Percentiles rank a stretch among this genome's conserved stretches.
Conservation (phyloP, 2,329 filamentous ascomycete species). For the Curvularia hawaiiensis region DNA sequence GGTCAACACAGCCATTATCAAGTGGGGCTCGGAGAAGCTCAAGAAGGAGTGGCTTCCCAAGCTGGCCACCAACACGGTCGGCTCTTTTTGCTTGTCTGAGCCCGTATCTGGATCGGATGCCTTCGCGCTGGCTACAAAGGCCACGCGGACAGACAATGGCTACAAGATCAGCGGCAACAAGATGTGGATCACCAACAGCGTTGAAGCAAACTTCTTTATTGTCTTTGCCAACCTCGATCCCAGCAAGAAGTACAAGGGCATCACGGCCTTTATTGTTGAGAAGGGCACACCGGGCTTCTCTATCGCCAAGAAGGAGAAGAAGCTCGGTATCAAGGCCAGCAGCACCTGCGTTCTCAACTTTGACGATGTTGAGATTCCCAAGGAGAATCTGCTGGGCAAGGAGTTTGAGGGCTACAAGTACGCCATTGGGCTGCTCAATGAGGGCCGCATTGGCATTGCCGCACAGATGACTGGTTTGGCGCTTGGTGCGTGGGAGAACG, state of each 20-base stretch:
- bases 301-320: slow-evolving; percentile 99
- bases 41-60: slow-evolving; percentile 90
- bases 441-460: slow-evolving; percentile 96
- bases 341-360: slow-evolving; percentile 98
- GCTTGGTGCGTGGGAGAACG: slow-evolving; percentile 93
- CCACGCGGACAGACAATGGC: slow-evolving; percentile 78
- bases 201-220: slow-evolving; percentile 94
- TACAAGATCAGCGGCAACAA: slow-evolving; percentile 91
- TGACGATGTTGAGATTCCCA: slow-evolving; percentile 90
- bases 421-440: slow-evolving; percentile 91
- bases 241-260: slow-evolving; percentile 93
- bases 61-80: slow-evolving; percentile 87
- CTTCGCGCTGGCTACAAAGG: slow-evolving; percentile 92
- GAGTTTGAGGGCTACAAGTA: slow-evolving; percentile 97
- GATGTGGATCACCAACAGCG: slow-evolving; percentile 99
- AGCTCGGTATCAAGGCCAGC: slow-evolving; percentile 93
- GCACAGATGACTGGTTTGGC: slow-evolving; percentile 98
- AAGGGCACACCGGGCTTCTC: slow-evolving; percentile 87
- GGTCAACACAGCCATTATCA: slow-evolving; percentile 90
- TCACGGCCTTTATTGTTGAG: slow-evolving; percentile 93
- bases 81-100: slow-evolving; percentile 90
- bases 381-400: slow-evolving; percentile 85
- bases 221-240: slow-evolving; percentile 97
- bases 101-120: slow-evolving; percentile 93
- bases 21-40: slow-evolving; percentile 75